Evolutionary conservation across 805 yeast genomes (phyloP).

Genomic region (Candida chilensis): DNA sequence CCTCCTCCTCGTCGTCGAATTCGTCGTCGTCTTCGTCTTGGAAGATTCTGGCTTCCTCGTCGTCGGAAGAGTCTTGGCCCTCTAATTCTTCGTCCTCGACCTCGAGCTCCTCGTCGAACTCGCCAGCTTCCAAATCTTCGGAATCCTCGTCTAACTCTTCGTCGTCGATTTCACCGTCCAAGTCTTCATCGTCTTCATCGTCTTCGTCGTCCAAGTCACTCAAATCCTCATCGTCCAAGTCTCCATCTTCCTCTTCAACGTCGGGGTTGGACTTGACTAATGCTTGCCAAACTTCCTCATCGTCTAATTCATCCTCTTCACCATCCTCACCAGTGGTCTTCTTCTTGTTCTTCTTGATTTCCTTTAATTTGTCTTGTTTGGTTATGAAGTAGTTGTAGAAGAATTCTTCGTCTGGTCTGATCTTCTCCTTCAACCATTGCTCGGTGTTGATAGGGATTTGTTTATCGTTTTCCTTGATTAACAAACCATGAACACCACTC

Average conservation of each 20-base stretch:
- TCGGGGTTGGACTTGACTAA: conserved; percentile 69
- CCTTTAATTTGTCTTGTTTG: conserved; percentile 33
- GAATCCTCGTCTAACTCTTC: conserved; percentile 25
- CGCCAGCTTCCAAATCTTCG: conserved; percentile 10
- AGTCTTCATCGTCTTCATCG: conserved; percentile 19
- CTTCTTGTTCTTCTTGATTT: conserved; percentile 16
- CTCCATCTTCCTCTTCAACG: conserved; percentile 38
- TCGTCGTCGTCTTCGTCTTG: conserved; percentile 9
- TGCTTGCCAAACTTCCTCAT: conserved; percentile 77
- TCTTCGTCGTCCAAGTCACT: conserved; percentile 21
- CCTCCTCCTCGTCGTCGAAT: conserved; percentile 11
- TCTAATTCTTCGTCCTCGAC: conserved; percentile 8
- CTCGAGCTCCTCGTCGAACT: conserved; percentile 11
- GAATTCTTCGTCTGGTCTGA: conserved; percentile 83
- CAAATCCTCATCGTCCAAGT: conserved; percentile 33
- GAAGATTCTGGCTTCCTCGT: conserved; percentile 5
- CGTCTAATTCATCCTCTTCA: conserved; percentile 40
- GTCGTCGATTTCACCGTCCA: conserved; percentile 17
- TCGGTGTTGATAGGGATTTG: conserved; percentile 75
- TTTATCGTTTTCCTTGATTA: conserved; percentile 45
- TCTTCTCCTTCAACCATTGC: conserved; percentile 68
- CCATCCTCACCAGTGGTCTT: conserved; percentile 17
- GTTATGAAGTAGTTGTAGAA: conserved; percentile 77
- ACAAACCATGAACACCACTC: conserved; percentile 70
- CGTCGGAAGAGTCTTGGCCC: conserved; percentile 3